A percentile compares a stretch with the other conserved stretches of the same genome.
Evolutionary conservation across 306 rosid genomes (phyloP).

Genomic region (Vicia faba): DNA sequence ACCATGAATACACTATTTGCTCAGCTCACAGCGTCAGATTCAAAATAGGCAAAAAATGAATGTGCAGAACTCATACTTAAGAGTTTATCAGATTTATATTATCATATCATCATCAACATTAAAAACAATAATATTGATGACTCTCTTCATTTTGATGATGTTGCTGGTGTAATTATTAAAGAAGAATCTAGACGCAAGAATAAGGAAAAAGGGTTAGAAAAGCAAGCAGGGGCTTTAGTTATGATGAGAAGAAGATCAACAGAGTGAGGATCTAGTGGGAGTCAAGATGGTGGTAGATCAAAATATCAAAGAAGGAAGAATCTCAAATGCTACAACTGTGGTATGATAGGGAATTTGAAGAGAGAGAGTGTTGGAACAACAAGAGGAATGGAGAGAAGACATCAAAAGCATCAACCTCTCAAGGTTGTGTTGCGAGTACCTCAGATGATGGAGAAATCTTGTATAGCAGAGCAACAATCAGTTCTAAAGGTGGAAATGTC

Average conservation of each 20-base stretch:
- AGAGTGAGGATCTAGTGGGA: not conserved
- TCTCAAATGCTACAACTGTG: not conserved
- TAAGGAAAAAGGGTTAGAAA: not conserved
- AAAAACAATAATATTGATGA: no score
- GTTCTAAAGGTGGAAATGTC: not conserved
- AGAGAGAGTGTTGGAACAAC: not conserved
- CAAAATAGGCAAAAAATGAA: no score
- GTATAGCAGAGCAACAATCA: not conserved
- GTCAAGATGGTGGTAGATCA: not conserved
- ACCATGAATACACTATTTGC: not conserved
- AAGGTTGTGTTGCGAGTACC: not conserved
- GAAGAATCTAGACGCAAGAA: not conserved
- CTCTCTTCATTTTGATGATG: not conserved
- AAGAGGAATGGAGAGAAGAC: not conserved
- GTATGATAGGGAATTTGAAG: not conserved
- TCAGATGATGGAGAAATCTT: conserved; percentile 3
- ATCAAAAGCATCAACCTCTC: not conserved
- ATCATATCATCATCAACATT: no score
- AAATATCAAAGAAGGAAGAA: not conserved
- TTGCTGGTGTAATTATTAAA: not conserved
- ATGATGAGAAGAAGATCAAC: not conserved
- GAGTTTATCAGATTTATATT: no score
- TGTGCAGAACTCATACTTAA: no score
- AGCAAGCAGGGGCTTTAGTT: not conserved
- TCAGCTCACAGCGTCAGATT: no score